Percentiles rank a stretch among this genome's conserved stretches.
These are phyloP conservation scores for Bothia castanella DNA, from an alignment of 1,284 basidiomycete species.

Conservation along the genomic window DNA sequence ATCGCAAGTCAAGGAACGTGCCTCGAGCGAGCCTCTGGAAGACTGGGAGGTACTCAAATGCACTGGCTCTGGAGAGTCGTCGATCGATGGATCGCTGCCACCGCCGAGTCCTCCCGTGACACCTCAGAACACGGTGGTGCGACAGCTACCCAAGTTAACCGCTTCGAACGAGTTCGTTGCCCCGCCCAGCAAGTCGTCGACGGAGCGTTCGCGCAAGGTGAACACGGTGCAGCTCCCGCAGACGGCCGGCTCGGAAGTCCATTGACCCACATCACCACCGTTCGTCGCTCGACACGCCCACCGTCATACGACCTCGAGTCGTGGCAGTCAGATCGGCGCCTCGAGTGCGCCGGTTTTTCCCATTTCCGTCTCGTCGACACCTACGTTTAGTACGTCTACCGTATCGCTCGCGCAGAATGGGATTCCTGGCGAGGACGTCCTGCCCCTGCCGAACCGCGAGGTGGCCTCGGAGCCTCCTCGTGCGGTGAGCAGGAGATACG, in stretches of 20 bases:
- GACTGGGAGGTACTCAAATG: conserved; percentile 34
- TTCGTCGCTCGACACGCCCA: conserved; percentile 33
- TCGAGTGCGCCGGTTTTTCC: conserved; percentile 36
- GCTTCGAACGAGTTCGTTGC: conserved; percentile 18
- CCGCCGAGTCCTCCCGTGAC: conserved; percentile 23
- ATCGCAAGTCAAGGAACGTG: conserved; percentile 34
- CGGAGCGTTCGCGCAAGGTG: conserved; percentile 24
- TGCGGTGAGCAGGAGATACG: conserved; percentile 14
- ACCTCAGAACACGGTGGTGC: conserved; percentile 15
- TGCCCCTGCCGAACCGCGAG: conserved; percentile 17
- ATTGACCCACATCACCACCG: conserved; percentile 31
- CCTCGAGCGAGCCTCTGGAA: conserved; percentile 32
- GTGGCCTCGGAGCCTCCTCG: conserved; percentile 25
- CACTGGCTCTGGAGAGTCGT: conserved; percentile 27
- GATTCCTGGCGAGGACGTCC: conserved; percentile 18
- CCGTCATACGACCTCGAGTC: conserved; percentile 33
- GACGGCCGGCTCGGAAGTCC: conserved; percentile 13
- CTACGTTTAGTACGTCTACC: conserved; percentile 26
- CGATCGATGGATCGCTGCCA: conserved; percentile 20
- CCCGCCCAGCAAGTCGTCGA: conserved; percentile 6
- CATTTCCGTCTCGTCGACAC: conserved; percentile 26
- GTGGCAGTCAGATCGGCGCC: conserved; percentile 27
- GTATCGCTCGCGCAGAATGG: conserved; percentile 19
- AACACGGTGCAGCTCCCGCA: conserved; percentile 27
- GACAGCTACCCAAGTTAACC: conserved; percentile 14